Percentiles rank a stretch among this genome's conserved stretches.
phyloP scores from a whole-genome alignment of 306 rosid species.

The Quercus suber region DNA sequence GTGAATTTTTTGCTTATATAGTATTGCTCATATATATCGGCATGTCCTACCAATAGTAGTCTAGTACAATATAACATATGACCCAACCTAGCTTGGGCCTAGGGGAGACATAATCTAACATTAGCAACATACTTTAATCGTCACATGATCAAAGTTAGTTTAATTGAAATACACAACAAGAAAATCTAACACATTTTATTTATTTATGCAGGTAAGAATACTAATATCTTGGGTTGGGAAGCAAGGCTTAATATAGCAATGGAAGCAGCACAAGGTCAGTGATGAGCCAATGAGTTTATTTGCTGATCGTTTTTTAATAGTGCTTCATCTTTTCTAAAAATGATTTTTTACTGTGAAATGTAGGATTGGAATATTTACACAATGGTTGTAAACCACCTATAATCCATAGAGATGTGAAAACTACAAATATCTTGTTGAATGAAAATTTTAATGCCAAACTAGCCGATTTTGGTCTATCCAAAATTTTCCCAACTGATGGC shows the following conservation, averaged over 20 bases:
- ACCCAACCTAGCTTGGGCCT: no score
- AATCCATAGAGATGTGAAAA: conserved; percentile 52
- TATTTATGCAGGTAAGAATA: not conserved
- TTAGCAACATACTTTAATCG: not conserved
- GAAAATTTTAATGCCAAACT: conserved; percentile 42
- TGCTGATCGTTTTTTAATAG: not conserved
- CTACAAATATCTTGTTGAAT: conserved; percentile 40
- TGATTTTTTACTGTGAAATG: not conserved
- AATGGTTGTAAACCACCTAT: conserved; percentile 44
- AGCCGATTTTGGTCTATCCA: conserved; percentile 50
- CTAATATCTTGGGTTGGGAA: conserved; percentile 39
- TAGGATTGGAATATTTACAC: conserved; percentile 63
- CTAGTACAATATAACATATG: no score
- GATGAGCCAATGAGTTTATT: not conserved
- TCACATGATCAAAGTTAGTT: not conserved
- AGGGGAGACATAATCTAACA: no score
- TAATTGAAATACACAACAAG: not conserved
- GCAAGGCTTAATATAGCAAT: conserved; percentile 45
- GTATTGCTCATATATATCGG: no score
- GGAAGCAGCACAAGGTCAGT: conserved; percentile 44
- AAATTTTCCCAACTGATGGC: conserved; percentile 18
- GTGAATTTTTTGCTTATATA: no score
- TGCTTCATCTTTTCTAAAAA: not conserved
- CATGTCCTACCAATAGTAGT: no score
- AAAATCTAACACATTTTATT: not conserved